A percentile compares a stretch with the other conserved stretches of the same genome.
These are phyloP conservation scores for Neonothopanus nambi DNA, from an alignment of 1,284 basidiomycete genomes.

Conservation along the genomic window DNA sequence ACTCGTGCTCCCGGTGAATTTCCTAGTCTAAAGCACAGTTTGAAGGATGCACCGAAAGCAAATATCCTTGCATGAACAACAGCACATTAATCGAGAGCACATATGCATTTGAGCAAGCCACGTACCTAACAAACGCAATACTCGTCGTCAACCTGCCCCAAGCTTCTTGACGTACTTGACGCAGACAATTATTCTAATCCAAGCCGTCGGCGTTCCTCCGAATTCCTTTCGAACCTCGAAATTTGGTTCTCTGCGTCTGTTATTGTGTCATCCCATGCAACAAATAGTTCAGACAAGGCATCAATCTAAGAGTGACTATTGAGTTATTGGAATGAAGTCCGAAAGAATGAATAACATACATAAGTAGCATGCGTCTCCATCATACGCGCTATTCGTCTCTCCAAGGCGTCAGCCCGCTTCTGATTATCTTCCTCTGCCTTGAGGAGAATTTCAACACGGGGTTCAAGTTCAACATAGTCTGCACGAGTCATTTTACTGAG, in stretches of 20 bases:
- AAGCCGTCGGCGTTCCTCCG: slow-evolving; percentile 53
- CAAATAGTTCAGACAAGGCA: slow-evolving; percentile 75
- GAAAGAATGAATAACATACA: slow-evolving; percentile 39
- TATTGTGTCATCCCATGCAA: slow-evolving; percentile 76
- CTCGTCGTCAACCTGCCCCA: too few relatives aligned
- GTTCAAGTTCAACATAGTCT: slow-evolving; percentile 65
- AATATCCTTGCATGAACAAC: too few relatives aligned
- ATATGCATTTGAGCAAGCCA: too few relatives aligned
- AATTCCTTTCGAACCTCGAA: slow-evolving; percentile 55
- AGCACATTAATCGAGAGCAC: too few relatives aligned
- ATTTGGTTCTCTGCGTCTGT: slow-evolving; percentile 61
- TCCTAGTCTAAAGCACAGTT: too few relatives aligned
- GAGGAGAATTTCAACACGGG: slow-evolving; percentile 59
- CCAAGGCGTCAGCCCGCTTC: slow-evolving; percentile 53
- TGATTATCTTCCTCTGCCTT: slow-evolving; percentile 60
- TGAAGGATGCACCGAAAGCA: too few relatives aligned
- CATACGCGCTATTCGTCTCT: slow-evolving; percentile 60
- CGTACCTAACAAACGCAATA: too few relatives aligned
- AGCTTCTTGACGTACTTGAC: too few relatives aligned
- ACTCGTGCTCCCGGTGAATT: too few relatives aligned
- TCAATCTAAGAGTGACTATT: slow-evolving; percentile 53
- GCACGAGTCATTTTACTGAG: slow-evolving; percentile 1
- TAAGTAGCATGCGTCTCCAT: slow-evolving; percentile 70
- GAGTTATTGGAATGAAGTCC: background rate
- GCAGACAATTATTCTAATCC: slow-evolving; percentile 41